Conservation (phyloP, 257 asterid genomes). For the Gentiana macrophylla region DNA sequence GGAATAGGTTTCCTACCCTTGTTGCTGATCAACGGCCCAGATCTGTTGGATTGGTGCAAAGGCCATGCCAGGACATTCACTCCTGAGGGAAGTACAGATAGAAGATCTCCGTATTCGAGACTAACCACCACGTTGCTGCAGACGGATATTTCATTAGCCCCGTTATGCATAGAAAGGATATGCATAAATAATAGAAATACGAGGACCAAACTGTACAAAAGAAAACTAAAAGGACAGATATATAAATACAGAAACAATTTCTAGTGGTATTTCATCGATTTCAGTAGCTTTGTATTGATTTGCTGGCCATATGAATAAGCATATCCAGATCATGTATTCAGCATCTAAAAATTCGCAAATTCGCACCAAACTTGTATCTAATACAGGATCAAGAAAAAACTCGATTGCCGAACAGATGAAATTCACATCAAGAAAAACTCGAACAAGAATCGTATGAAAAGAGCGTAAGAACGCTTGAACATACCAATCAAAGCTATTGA, state of each 20-base stretch:
- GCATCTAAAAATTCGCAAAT: too few relatives aligned
- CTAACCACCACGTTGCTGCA: conserved; percentile 80
- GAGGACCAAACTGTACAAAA: background rate
- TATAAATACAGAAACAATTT: too few relatives aligned
- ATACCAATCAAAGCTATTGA: conserved; percentile 76
- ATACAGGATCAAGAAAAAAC: background rate
- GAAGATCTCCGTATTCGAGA: conserved; percentile 68
- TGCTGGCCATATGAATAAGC: background rate
- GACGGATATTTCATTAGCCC: conserved; percentile 6
- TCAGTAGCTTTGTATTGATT: too few relatives aligned
- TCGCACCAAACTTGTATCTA: too few relatives aligned
- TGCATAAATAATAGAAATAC: background rate
- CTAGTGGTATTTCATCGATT: too few relatives aligned
- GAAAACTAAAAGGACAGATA: too few relatives aligned
- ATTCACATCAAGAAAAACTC: background rate
- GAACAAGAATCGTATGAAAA: background rate
- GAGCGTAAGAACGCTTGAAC: conserved; percentile 5
- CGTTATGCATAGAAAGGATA: background rate
- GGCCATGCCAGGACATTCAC: conserved; percentile 92
- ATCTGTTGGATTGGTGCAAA: conserved; percentile 34
- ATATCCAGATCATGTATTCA: too few relatives aligned
- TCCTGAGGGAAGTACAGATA: conserved; percentile 65
- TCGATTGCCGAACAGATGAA: background rate
- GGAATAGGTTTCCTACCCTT: conserved; percentile 49
- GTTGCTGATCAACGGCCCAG: conserved; percentile 18